A percentile compares a stretch with the other conserved stretches of the same genome.
Evolutionary conservation across 2,329 filamentous ascomycete species (phyloP).

Genomic region (Chaetomium strumarium): DNA sequence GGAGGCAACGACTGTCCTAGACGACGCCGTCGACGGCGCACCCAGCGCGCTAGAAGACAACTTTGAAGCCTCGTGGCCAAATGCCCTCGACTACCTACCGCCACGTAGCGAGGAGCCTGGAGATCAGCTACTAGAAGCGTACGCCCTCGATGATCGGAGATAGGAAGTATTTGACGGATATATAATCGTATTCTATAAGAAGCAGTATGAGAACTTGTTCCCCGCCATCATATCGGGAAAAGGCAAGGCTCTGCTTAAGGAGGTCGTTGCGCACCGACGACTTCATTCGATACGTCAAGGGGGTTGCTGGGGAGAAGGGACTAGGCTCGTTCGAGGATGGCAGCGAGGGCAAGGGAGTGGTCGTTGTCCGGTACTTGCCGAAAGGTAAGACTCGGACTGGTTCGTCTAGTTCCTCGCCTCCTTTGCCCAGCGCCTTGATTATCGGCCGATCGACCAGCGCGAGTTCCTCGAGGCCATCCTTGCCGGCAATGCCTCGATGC

Average conservation of each 20-base stretch:
- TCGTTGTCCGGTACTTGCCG: slow-evolving; percentile 68
- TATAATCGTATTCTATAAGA: slow-evolving; percentile 76
- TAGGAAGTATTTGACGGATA: slow-evolving; percentile 75
- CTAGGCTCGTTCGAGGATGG: slow-evolving; percentile 58
- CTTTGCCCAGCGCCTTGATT: slow-evolving; percentile 67
- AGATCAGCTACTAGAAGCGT: slow-evolving; percentile 59
- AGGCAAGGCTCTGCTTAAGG: slow-evolving; percentile 71
- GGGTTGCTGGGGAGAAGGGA: slow-evolving; percentile 67
- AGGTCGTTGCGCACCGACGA: slow-evolving; percentile 62
- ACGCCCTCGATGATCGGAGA: slow-evolving; percentile 62
- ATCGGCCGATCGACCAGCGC: slow-evolving; percentile 79
- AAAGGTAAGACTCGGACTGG: slow-evolving; percentile 56
- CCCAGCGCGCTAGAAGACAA: slow-evolving; percentile 64
- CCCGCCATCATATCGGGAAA: slow-evolving; percentile 70
- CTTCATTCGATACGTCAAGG: slow-evolving; percentile 70
- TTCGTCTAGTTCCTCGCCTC: slow-evolving; percentile 61
- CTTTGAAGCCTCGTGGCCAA: slow-evolving; percentile 74
- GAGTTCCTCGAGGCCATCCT: slow-evolving; percentile 90
- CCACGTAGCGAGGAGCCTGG: slow-evolving; percentile 70
- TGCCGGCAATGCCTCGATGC: slow-evolving; percentile 64
- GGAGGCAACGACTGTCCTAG: slow-evolving; percentile 47
- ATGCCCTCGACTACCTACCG: slow-evolving; percentile 65
- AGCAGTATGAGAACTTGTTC: slow-evolving; percentile 70
- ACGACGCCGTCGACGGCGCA: slow-evolving; percentile 43
- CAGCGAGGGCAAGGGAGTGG: slow-evolving; percentile 62